These are phyloP conservation scores for Pichia exigua DNA, from an alignment of 805 yeast genomes.

Conservation along the genomic window DNA sequence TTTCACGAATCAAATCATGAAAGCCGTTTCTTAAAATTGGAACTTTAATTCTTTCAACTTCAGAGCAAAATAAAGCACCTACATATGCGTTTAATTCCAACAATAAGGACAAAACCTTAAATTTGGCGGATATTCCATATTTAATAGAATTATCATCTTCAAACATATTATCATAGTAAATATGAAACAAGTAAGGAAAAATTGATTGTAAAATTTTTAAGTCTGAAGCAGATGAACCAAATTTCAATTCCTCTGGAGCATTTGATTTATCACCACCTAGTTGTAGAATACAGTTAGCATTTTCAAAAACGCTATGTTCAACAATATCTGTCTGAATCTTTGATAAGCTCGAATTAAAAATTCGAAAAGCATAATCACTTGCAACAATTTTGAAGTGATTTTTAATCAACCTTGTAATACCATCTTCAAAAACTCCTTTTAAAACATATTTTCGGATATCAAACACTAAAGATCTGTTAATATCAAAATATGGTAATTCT, in stretches of 20 bases:
- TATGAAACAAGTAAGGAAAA: not conserved
- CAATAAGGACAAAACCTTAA: not conserved
- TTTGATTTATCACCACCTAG: not conserved
- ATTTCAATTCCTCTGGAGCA: not conserved
- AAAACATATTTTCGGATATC: not conserved
- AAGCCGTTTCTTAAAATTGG: not conserved
- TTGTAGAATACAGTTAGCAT: not conserved
- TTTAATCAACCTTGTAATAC: not conserved
- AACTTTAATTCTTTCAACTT: not conserved
- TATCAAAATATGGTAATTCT: not conserved
- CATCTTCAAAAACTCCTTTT: not conserved
- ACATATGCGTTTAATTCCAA: conserved; percentile 4
- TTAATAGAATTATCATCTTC: not conserved
- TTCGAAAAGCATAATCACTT: not conserved
- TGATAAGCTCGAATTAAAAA: not conserved
- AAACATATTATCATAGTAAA: not conserved
- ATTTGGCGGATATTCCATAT: not conserved
- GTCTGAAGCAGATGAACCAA: not conserved
- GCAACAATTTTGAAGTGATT: not conserved
- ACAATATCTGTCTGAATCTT: not conserved
- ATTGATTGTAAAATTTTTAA: not conserved
- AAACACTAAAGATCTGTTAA: not conserved
- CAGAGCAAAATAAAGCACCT: not conserved
- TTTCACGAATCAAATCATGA: not conserved
- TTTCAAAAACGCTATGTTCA: not conserved